Evolutionary conservation across 768 basidiomycete species (phyloP), one percentile per base, ranked within the genome.

Genomic region (Cubamyces lactineus): DNA sequence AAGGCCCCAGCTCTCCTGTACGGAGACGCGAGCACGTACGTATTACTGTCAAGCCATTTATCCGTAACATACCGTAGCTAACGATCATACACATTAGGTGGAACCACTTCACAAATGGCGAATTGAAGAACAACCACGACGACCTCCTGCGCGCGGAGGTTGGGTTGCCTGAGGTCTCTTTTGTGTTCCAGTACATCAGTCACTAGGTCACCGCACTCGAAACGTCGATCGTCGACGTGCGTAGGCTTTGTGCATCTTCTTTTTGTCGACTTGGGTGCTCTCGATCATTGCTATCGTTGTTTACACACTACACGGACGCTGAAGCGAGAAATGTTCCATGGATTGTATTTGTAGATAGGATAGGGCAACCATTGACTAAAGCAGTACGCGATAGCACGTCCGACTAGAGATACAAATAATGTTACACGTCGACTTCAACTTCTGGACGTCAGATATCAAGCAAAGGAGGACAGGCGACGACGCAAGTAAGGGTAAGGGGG

Each of bases 11-110:
- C 93, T 0, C 73, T 98, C 69, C 73, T 99, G 16, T 98, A 98
- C 66, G 97, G 97, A 16, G 97, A 99, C 73, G 94, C 92, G 2
- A 96, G 93, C 90, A 92, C 96, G 93, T 95, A 82, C 63, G 95
- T 64, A 15, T 43, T 16, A 11, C 60, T 26, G 40, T 51, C 26
- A 11, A 24, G 19, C 1, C 34, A 38, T 53, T 48, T 48, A 21
- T 15, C 4, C 11, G 16, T 24, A 16, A 34, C 21, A 53, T n/a
- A n/a, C n/a, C n/a, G n/a, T n/a, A n/a, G n/a, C n/a, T n/a, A n/a
- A n/a, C n/a, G n/a, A n/a, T n/a, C n/a, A n/a, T 6, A 19, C 12
- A 24, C 43, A 50, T 28, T 70, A 97, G 96, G 26, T 98, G 97
- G 97, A 98, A 99, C 73, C 97, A 99, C 71, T 95, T 94, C 72